Evolutionary conservation across 2,329 filamentous ascomycete genomes (phyloP).

Genomic region (Aspergillus sojae): DNA sequence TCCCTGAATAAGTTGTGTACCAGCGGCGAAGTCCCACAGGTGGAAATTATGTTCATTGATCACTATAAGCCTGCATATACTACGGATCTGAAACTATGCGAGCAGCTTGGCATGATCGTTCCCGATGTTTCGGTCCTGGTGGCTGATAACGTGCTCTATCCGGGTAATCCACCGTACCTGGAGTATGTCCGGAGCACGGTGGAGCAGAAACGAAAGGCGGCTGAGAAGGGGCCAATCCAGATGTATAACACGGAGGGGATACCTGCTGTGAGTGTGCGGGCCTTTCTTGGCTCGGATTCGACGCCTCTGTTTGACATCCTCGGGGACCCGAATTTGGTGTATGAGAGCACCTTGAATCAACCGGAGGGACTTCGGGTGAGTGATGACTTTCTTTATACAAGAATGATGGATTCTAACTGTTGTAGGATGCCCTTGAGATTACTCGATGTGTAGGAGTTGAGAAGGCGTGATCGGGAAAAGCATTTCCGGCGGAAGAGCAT

Average conservation of each 20-base stretch:
- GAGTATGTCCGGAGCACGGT: conserved; percentile 70
- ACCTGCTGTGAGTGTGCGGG: conserved; percentile 21
- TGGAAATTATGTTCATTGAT: conserved; percentile 78
- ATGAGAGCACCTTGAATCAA: conserved; percentile 56
- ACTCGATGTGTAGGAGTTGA: conserved; percentile 34
- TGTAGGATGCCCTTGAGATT: conserved; percentile 36
- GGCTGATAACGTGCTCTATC: conserved; percentile 49
- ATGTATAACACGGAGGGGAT: conserved; percentile 26
- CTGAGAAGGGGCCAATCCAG: conserved; percentile 28
- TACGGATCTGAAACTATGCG: conserved; percentile 74
- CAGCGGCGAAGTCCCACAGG: conserved; percentile 56
- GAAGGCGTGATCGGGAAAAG: not conserved
- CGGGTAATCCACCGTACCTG: conserved; percentile 50
- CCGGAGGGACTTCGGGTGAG: conserved; percentile 32
- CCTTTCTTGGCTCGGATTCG: conserved; percentile 29
- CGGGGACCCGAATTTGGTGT: conserved; percentile 67
- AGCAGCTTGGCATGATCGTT: conserved; percentile 67
- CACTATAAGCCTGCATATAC: conserved; percentile 79
- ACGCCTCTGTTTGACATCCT: conserved; percentile 31
- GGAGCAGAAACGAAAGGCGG: conserved; percentile 59
- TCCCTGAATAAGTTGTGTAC: conserved; percentile 64
- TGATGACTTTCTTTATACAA: conserved; percentile 4
- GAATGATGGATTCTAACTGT: not conserved
- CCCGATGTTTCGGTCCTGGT: conserved; percentile 52
- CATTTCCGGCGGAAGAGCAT: conserved; percentile 1